These are phyloP conservation scores for Clonostachys sp. DNA, from an alignment of 2,329 filamentous ascomycete genomes.

Conservation along the genomic window DNA sequence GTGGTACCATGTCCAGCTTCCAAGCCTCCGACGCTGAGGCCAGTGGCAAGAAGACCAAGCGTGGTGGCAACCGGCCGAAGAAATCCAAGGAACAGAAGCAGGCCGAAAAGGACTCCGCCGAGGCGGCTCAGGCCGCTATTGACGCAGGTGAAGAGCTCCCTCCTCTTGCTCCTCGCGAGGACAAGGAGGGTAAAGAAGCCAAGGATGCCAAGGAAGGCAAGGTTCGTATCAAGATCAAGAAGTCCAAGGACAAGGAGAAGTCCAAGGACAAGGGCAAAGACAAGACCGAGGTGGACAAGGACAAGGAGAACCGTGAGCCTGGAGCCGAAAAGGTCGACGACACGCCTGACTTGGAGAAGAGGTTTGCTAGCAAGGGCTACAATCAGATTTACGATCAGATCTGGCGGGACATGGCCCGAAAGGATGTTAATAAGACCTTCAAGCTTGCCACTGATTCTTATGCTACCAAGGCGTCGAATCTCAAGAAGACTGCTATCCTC, in stretches of 20 bases:
- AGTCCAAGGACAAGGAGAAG: conserved; percentile 33
- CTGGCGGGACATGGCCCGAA: conserved; percentile 88
- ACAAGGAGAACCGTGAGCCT: conserved; percentile 36
- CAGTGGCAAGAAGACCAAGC: conserved; percentile 33
- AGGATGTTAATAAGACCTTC: conserved; percentile 89
- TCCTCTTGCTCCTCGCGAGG: conserved; percentile 38
- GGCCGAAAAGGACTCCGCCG: conserved; percentile 76
- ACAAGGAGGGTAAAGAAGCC: conserved; percentile 35
- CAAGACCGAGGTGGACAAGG: conserved; percentile 30
- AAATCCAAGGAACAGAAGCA: conserved; percentile 88
- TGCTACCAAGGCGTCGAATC: conserved; percentile 84
- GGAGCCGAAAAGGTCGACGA: conserved; percentile 46
- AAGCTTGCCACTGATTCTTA: conserved; percentile 84
- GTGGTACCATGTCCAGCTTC: conserved; percentile 82
- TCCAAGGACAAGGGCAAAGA: conserved; percentile 32
- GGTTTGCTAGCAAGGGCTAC: conserved; percentile 86
- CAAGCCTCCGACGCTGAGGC: conserved; percentile 56
- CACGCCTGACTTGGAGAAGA: conserved; percentile 51
- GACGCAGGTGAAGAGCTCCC: conserved; percentile 71
- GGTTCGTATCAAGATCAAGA: conserved; percentile 36
- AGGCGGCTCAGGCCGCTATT: conserved; percentile 79
- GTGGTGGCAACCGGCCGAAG: conserved; percentile 66
- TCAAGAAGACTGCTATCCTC: conserved; percentile 94
- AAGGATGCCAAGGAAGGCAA: conserved; percentile 36
- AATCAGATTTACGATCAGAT: conserved; percentile 98